Evolutionary conservation across 495 filamentous ascomycete species (phyloP), one percentile per base, ranked within the genome.

Genomic region (Aspergillus taichungensis): DNA sequence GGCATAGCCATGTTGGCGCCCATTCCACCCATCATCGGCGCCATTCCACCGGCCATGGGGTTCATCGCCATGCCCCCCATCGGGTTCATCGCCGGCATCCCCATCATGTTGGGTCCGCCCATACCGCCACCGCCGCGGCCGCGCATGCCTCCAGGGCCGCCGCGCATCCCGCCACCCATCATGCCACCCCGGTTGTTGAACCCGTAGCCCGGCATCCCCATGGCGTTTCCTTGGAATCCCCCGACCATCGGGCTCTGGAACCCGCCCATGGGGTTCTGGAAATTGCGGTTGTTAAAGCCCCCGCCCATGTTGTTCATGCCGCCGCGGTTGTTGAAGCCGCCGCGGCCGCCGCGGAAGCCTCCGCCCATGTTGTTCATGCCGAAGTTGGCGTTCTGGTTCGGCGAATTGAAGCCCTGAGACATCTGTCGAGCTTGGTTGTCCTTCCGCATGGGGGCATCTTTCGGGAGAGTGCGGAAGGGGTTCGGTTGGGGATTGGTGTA

Each of bases 401-500:
- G 37, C 27, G 51, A 33, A 11, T 54, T 57, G 50, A 55, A 66
- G 7, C 55, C 59, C 12, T 65, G 55, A 32, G 52, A 45, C 35
- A 44, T 51, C 36, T 55, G 45, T 29, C 65, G 51, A 12, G 67
- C 62, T 5, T 65, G 69, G 45, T 84, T 80, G 47, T 86, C 83
- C 36, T 76, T 79, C 38, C 90, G 83, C 56, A 77, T 75, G 1
- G 88, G 88, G 0, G 83, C 82, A 62, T 95, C 90, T 66, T 97
- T 97, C 8, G 90, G 90, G 13, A 95, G 69, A 0, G 90, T 97
- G 42, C 80, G 78, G 76, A 94, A 97, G 3, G 91, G 91, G 54
- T 97, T 97, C 40, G 69, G 71, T 27, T 78, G 76, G 0, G 89
- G 83, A 43, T 78, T 81, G 18, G 86, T 82, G 67, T 87, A 97